A percentile compares a stretch with the other conserved stretches of the same genome.
phyloP scores from a whole-genome alignment of 306 rosid species.

The Medicago truncatula region MtrunA17r5.0-ANR NC_053044.1:48676501-48677000 shows the following conservation, averaged over 20 bases:
- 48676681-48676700: conserved; percentile 63
- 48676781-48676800: conserved; percentile 64
- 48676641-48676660: conserved; percentile 61
- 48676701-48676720: conserved; percentile 85
- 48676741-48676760: conserved; percentile 66
- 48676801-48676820: conserved; percentile 63
- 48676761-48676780: conserved; percentile 74
- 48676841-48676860: conserved; percentile 78
- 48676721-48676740: conserved; percentile 72
- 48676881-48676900: conserved; percentile 67
- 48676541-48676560: conserved; percentile 70
- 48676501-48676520: conserved; percentile 83
- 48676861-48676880: conserved; percentile 72
- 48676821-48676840: conserved; percentile 69
- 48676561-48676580: conserved; percentile 64
- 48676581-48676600: conserved; percentile 50
- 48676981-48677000: conserved; percentile 69
- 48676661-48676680: conserved; percentile 53
- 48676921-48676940: conserved; percentile 90
- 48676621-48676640: conserved; percentile 54
- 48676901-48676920: conserved; percentile 56
- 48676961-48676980: conserved; percentile 80
- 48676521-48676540: conserved; percentile 62
- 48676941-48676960: conserved; percentile 88
- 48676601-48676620: conserved; percentile 75